phyloP scores from a whole-genome alignment of 1,284 basidiomycete genomes.

The Ganoderma multipileum region DNA sequence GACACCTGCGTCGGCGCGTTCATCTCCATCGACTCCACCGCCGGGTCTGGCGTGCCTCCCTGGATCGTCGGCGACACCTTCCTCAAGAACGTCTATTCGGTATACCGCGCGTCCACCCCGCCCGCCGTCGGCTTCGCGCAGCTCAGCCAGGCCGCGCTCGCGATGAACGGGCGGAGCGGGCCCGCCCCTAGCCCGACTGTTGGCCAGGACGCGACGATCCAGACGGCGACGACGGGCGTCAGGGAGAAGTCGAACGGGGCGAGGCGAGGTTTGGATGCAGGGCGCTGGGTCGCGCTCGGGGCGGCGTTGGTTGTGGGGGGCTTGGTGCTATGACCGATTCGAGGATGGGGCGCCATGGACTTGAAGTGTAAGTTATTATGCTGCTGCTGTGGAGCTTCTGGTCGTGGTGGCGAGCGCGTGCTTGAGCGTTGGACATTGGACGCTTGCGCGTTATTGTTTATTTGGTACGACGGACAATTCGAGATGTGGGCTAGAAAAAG shows the following conservation, averaged over 20 bases:
- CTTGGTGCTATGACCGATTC: slow-evolving; percentile 2
- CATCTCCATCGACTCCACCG: slow-evolving; percentile 66
- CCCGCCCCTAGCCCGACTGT: slow-evolving; percentile 44
- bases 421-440: neutral
- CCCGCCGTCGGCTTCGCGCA: slow-evolving; percentile 85
- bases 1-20: slow-evolving; percentile 84
- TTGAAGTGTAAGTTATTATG: neutral
- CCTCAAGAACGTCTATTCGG: slow-evolving; percentile 93
- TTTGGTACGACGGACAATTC: neutral
- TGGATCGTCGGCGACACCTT: slow-evolving; percentile 97
- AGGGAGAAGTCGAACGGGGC: slow-evolving; percentile 3
- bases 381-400: neutral
- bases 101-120: slow-evolving; percentile 74
- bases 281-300: neutral
- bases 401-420: neutral
- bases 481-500: neutral
- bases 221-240: neutral
- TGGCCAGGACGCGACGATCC: slow-evolving; percentile 21
- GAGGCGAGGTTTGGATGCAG: neutral
- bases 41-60: slow-evolving; percentile 56
- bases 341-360: too few relatives aligned
- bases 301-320: neutral
- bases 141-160: slow-evolving; percentile 55
- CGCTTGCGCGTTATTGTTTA: neutral
- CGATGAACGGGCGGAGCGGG: slow-evolving; percentile 40